These are phyloP conservation scores for Verticillium alfalfae DNA, from an alignment of 2,329 filamentous ascomycete genomes.

Conservation along the genomic window DNA sequence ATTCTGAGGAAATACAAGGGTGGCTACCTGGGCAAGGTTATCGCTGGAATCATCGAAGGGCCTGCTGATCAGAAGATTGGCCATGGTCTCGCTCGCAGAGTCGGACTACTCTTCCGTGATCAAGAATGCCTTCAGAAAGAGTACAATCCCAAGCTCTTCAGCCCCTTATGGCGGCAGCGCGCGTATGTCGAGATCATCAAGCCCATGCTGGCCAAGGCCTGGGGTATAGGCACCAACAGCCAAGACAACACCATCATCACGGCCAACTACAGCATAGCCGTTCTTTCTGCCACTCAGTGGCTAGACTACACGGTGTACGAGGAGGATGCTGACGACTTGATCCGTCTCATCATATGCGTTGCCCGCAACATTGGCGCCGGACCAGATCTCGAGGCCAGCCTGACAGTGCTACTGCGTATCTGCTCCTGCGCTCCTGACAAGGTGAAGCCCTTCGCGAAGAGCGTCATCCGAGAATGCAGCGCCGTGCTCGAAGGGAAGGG, in stretches of 20 bases:
- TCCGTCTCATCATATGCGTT: slow-evolving; percentile 43
- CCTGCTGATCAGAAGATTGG: slow-evolving; percentile 26
- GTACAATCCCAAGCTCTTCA: slow-evolving; percentile 33
- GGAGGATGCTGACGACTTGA: slow-evolving; percentile 39
- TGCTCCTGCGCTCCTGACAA: slow-evolving; percentile 38
- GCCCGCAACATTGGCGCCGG: slow-evolving; percentile 34
- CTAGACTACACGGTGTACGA: slow-evolving; percentile 46
- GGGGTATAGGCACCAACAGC: slow-evolving; percentile 20
- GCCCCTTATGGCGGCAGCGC: slow-evolving; percentile 43
- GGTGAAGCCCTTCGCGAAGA: slow-evolving; percentile 41
- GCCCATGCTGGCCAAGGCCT: slow-evolving; percentile 38
- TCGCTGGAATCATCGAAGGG: slow-evolving; percentile 12
- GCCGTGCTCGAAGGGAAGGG: slow-evolving; percentile 24
- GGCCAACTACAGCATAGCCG: slow-evolving; percentile 38
- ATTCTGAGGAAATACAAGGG: slow-evolving; percentile 31
- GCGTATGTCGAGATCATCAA: slow-evolving; percentile 38
- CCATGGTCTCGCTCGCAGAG: slow-evolving; percentile 31
- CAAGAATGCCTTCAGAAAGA: slow-evolving; percentile 31
- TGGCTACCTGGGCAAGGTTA: slow-evolving; percentile 26
- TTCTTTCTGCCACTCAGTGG: slow-evolving; percentile 43
- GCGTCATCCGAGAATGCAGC: slow-evolving; percentile 39
- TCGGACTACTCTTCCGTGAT: slow-evolving; percentile 36
- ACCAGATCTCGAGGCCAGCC: slow-evolving; percentile 30
- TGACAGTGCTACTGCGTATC: slow-evolving; percentile 19
- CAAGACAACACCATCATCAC: slow-evolving; percentile 19